Evolutionary conservation across 2,329 filamentous ascomycete genomes (phyloP), one percentile per base, ranked within the genome.

Genomic region (Pezicula rhizophila): DNA sequence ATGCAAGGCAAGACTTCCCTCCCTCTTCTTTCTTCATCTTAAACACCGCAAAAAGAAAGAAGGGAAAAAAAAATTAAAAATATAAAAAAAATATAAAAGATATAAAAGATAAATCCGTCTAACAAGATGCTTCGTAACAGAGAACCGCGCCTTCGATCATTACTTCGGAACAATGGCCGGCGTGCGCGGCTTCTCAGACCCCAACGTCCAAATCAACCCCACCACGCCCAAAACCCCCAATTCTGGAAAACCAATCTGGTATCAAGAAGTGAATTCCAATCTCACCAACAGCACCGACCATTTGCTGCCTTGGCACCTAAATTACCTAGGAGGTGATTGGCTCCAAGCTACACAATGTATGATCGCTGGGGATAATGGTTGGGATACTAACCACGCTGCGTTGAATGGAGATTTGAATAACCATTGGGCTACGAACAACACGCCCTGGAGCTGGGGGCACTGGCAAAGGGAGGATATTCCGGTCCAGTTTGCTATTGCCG

Each of bases 161-260:
- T 78, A 78, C 54, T 78, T 77, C 59, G 75, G 75, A 10, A 76
- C 74, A 3, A 77, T 78, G 75, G 71, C 75, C 3, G 75, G 75
- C 17, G 71, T 78, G 34, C 70, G 76, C 34, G 76, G 76, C 5
- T 79, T 79, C 60, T 72, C 71, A 23, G 77, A 80, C 53, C 76
- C 77, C 5, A 80, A 80, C 49, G 66, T 76, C 1, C 74, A 78
- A 53, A 60, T 73, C 45, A 77, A 77, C 46, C 54, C 68, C 5
- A 40, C 28, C 28, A 31, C 38, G 23, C 5, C 38, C 23, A 12
- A 14, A 40, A 15, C 38, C 10, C 38, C 38, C 14, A 40, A 40
- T 12, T 31, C 45, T 39, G 55, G 52, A 3, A 52, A 52, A 18
- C 42, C 53, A 20, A 46, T 56, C 37, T 59, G 52, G 52, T 28